Conservation (phyloP, 1,284 basidiomycete genomes). For the Heterobasidion occidentale region DNA sequence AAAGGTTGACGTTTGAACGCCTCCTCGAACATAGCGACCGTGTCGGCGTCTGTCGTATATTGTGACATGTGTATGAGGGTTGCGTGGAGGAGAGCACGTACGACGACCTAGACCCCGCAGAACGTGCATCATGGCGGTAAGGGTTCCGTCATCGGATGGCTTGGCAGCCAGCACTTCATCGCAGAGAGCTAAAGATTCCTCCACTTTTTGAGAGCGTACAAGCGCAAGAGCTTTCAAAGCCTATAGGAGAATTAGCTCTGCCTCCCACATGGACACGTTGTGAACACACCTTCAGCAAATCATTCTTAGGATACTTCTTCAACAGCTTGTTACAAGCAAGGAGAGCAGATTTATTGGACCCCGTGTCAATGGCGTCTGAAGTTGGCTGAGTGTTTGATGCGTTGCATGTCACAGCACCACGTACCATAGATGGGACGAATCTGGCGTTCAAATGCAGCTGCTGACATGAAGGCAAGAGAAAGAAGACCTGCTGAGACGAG, state of each 20-base stretch:
- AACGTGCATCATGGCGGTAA: conserved; percentile 77
- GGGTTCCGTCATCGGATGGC: conserved; percentile 59
- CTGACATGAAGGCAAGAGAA: conserved; percentile 24
- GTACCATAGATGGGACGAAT: conserved; percentile 74
- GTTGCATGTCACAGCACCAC: conserved; percentile 11
- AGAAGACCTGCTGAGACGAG: background rate
- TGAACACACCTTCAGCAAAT: conserved; percentile 57
- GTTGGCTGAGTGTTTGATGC: background rate
- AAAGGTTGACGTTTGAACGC: conserved; percentile 70
- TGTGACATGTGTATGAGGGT: background rate
- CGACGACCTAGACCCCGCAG: conserved; percentile 69
- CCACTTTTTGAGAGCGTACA: conserved; percentile 72
- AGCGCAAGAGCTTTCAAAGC: conserved; percentile 81
- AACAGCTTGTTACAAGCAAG: conserved; percentile 78
- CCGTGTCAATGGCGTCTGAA: conserved; percentile 75
- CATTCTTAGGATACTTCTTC: conserved; percentile 70
- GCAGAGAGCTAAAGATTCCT: conserved; percentile 71
- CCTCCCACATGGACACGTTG: background rate
- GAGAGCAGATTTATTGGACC: conserved; percentile 78
- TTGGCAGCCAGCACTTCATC: conserved; percentile 69
- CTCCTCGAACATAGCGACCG: conserved; percentile 73
- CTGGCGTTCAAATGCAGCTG: conserved; percentile 61
- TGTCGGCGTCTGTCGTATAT: conserved; percentile 52
- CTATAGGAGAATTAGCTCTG: conserved; percentile 25
- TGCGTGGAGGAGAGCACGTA: conserved; percentile 28